Evolutionary conservation across 306 rosid species (phyloP), one percentile per base, ranked within the genome.

Genomic region (Coriaria nepalensis): DNA sequence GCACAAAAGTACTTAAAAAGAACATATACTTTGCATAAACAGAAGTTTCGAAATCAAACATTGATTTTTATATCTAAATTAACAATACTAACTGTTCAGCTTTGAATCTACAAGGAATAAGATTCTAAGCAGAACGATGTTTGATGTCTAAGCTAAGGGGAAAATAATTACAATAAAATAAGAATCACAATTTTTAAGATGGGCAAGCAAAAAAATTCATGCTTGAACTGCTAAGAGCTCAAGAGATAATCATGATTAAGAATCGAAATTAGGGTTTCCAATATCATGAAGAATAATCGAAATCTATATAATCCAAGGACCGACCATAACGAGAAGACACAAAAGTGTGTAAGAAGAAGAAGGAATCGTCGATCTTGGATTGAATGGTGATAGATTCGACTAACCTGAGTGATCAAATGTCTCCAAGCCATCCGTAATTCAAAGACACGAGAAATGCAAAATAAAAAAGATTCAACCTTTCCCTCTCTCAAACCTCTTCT

Each of bases 391-490:
- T 29, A 59, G 40, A 60, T 44, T 55, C 0, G 57, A 69, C 61
- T 20, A 6, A 85, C 95, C 95, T 77, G 76, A 33, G 73, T 62
- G 43, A 85, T 60, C 70, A 85, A 76, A 42, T 64, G 76, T 72
- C 78, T 69, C 75, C 62, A 60, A 64, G 93, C 82, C 95, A 81
- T 78, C 65, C 34, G 53, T 45, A 35, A 37, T 13, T 10, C 39
- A 54, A 33, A 55, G 59, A 48, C 57, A 39, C 29, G 29, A 20
- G 1, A 20, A 20, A 20, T 20, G 29, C 29, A 20, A 20, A 20
- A 20, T 20, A 3, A 51, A 48, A 35, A 47, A 50, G 50, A 44
- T 55, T 35, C 29, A 35, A 15, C 37, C 51, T 35, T 46, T 36
- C 40, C 20, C 42, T 9, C 41, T 7, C 47, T 10, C 41, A 47